Evolutionary conservation across 2,329 filamentous ascomycete genomes (phyloP), one percentile per base, ranked within the genome.

Genomic region (Penicillium sp.): DNA sequence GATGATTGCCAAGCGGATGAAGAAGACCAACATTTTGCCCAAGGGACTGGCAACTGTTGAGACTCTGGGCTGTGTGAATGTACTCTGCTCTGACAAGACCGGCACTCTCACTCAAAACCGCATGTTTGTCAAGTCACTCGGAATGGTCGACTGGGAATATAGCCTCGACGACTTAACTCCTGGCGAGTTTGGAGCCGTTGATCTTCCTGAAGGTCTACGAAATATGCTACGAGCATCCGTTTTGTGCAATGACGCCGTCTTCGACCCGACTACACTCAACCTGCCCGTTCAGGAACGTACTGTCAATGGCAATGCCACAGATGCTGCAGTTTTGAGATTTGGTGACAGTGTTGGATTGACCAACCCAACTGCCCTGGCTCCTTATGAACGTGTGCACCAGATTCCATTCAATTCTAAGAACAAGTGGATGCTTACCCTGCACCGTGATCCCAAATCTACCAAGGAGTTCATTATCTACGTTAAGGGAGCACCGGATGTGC

Each of bases 401-500:
- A 78, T 90, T 22, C 85, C 87, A 0, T 92, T 92, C 75, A 92
- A 91, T 75, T 90, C 87, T 70, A 90, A 90, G 76, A 91, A 91
- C 75, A 92, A 92, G 71, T 91, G 86, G 73, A 91, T 91, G 84
- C 83, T 92, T 49, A 82, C 84, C 31, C 80, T 87, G 56, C 61
- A 63, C 54, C 57, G 61, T 55, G 59, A 68, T 61, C 64, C 60
- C 67, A 74, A 30, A 74, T 73, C 16, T 61, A 78, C 33, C 11
- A 56, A 56, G 5, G 48, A 40, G 17, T 67, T 67, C 26, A 56
- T 69, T 36, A 37, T 70, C 30, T 67, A 87, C 30, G 88, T 91
- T 69, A 91, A 93, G 69, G 89, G 89, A 2, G 89, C 88, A 0
- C 88, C 89, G 0, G 89, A 92, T 64, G 84, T 91, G 25, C 79